These are phyloP conservation scores for Wickerhamiella nectarea DNA, from an alignment of 805 yeast genomes.

Conservation along the genomic window DNA sequence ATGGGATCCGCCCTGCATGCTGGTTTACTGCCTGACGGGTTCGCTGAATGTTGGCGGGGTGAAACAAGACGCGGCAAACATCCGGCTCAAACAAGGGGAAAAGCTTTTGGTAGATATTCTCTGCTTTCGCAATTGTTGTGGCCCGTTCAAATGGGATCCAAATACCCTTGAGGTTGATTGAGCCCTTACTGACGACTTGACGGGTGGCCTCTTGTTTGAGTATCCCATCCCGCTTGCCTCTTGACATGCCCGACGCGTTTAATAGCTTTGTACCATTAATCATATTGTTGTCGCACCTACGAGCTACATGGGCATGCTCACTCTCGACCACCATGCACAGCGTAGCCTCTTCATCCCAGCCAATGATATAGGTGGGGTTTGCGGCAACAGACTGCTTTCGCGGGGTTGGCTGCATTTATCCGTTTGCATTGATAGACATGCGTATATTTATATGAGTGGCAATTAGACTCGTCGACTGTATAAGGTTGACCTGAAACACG, in stretches of 20 bases:
- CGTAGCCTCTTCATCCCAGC: conserved; percentile 20
- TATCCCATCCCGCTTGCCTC: conserved; percentile 21
- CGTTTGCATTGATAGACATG: background rate
- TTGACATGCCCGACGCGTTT: conserved; percentile 16
- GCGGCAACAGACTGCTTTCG: background rate
- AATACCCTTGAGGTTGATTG: conserved; percentile 20
- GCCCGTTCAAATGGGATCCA: conserved; percentile 23
- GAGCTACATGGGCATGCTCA: conserved; percentile 12
- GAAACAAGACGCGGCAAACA: conserved; percentile 22
- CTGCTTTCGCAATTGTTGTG: conserved; percentile 15
- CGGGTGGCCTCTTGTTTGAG: conserved; percentile 17
- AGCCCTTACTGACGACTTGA: conserved; percentile 19
- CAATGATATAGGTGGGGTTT: conserved; percentile 7
- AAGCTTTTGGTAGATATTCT: conserved; percentile 13
- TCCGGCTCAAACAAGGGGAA: conserved; percentile 19
- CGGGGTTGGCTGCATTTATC: background rate
- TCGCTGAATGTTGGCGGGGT: conserved; percentile 24
- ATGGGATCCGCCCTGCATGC: conserved; percentile 21
- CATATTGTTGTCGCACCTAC: conserved; percentile 22
- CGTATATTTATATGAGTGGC: no score
- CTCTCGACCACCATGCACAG: conserved; percentile 17
- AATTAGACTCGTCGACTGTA: background rate
- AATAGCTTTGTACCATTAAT: conserved; percentile 22
- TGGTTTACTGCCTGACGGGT: conserved; percentile 26
- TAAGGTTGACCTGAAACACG: background rate